Evolutionary conservation across 2,329 filamentous ascomycete genomes (phyloP).

Genomic region (Calonectria fujianensis): DNA sequence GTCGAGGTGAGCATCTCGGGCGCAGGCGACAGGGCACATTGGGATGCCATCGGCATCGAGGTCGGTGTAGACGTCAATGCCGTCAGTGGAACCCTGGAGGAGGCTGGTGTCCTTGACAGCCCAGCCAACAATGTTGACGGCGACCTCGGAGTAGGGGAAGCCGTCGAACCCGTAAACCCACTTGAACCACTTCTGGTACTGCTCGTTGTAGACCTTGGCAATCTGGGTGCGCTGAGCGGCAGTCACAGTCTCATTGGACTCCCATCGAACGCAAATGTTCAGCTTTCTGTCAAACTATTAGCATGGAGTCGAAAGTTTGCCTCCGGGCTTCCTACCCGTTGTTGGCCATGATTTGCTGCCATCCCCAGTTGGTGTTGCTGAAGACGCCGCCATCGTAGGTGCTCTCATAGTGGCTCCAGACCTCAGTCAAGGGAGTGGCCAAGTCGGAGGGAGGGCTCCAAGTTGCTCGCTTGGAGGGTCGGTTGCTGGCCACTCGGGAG

Average conservation of each 20-base stretch:
- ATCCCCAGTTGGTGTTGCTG: conserved; percentile 56
- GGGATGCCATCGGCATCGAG: conserved; percentile 63
- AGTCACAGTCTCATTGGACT: conserved; percentile 60
- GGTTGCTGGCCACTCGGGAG: conserved; percentile 33
- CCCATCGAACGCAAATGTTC: conserved; percentile 65
- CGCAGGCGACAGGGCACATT: conserved; percentile 61
- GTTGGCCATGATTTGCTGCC: conserved; percentile 57
- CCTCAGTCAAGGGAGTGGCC: conserved; percentile 40
- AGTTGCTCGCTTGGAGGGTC: conserved; percentile 46
- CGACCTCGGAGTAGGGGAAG: conserved; percentile 64
- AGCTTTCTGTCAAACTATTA: conserved; percentile 34
- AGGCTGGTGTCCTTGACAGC: conserved; percentile 62
- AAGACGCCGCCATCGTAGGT: conserved; percentile 44
- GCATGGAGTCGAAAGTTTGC: background rate
- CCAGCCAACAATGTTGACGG: conserved; percentile 64
- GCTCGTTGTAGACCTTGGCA: conserved; percentile 57
- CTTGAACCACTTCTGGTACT: conserved; percentile 65
- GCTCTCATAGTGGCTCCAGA: conserved; percentile 45
- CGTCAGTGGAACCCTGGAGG: conserved; percentile 60
- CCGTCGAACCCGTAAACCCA: conserved; percentile 65
- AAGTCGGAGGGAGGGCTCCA: conserved; percentile 46
- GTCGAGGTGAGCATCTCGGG: conserved; percentile 65
- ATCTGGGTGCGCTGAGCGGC: conserved; percentile 62
- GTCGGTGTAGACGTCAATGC: conserved; percentile 64
- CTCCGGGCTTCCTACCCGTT: conserved; percentile 50